A percentile compares a stretch with the other conserved stretches of the same genome.
These are phyloP conservation scores for Galerina sulciceps DNA, from an alignment of 768 basidiomycete genomes.

Conservation along the genomic window DNA sequence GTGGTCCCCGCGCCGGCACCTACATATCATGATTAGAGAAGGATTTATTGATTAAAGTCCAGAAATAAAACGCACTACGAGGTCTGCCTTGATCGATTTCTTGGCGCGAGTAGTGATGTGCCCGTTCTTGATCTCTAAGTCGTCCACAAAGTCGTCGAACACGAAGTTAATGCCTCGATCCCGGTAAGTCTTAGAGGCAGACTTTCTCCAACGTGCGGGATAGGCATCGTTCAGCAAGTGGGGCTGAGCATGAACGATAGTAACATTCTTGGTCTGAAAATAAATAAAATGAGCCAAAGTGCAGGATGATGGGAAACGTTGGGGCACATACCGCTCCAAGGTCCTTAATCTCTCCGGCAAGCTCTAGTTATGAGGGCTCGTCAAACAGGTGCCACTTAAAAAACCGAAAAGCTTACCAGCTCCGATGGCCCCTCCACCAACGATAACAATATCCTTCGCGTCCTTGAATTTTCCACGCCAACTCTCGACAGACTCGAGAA, in stretches of 20 bases:
- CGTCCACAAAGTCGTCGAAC: conserved; percentile 57
- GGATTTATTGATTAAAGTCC: background rate
- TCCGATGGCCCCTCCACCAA: conserved; percentile 62
- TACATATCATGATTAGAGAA: conserved; percentile 7
- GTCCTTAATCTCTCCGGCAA: conserved; percentile 48
- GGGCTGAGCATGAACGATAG: conserved; percentile 61
- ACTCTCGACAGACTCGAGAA: conserved; percentile 24
- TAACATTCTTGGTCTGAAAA: conserved; percentile 52
- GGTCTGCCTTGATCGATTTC: conserved; percentile 52
- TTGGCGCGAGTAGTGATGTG: conserved; percentile 54
- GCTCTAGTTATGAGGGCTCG: conserved; percentile 28
- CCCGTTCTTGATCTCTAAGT: conserved; percentile 39
- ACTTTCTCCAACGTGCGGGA: conserved; percentile 54
- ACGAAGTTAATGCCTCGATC: conserved; percentile 54
- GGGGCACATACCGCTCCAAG: conserved; percentile 36
- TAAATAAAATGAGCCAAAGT: background rate
- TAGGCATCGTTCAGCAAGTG: conserved; percentile 63
- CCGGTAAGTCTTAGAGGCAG: conserved; percentile 42
- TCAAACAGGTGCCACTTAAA: conserved; percentile 14
- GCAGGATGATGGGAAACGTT: background rate
- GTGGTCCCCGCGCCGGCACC: conserved; percentile 44
- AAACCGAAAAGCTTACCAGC: conserved; percentile 35
- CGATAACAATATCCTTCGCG: conserved; percentile 52
- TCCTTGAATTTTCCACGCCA: conserved; percentile 36
- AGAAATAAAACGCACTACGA: conserved; percentile 50